These are phyloP conservation scores for Russula earlei DNA, from an alignment of 768 basidiomycete species.

Conservation along the genomic window DNA sequence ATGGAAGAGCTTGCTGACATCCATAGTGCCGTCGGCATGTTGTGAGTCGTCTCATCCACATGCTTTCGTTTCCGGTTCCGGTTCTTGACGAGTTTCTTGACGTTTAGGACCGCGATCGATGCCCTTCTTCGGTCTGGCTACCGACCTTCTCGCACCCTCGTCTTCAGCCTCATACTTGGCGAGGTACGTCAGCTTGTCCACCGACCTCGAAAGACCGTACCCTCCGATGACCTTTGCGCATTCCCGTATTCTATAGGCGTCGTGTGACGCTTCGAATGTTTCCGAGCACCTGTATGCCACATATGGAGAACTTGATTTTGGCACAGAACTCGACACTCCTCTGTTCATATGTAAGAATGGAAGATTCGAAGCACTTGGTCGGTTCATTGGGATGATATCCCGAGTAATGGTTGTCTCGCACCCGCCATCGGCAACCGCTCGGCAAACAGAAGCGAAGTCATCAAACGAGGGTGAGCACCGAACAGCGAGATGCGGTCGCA, in stretches of 20 bases:
- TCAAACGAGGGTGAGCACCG: background rate
- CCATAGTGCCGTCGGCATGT: background rate
- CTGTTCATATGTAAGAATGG: background rate
- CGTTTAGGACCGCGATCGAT: background rate
- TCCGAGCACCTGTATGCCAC: background rate
- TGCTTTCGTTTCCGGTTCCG: background rate
- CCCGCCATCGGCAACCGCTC: background rate
- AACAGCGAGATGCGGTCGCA: background rate
- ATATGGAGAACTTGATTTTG: background rate
- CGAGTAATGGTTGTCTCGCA: background rate
- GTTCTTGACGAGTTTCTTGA: background rate
- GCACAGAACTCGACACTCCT: background rate
- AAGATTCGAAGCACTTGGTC: background rate
- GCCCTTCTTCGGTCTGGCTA: background rate
- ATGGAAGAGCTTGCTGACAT: background rate
- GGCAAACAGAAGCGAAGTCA: background rate
- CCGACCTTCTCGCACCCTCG: background rate
- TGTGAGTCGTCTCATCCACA: background rate
- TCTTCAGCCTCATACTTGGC: slow-evolving; percentile 4
- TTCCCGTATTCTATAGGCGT: background rate
- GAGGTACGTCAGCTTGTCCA: background rate
- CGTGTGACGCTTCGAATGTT: background rate
- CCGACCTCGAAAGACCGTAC: background rate
- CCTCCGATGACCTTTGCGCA: background rate
- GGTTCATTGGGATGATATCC: background rate